These are phyloP conservation scores for Fonsecaea nubica DNA, from an alignment of 2,329 filamentous ascomycete genomes.

Conservation along the genomic window DNA sequence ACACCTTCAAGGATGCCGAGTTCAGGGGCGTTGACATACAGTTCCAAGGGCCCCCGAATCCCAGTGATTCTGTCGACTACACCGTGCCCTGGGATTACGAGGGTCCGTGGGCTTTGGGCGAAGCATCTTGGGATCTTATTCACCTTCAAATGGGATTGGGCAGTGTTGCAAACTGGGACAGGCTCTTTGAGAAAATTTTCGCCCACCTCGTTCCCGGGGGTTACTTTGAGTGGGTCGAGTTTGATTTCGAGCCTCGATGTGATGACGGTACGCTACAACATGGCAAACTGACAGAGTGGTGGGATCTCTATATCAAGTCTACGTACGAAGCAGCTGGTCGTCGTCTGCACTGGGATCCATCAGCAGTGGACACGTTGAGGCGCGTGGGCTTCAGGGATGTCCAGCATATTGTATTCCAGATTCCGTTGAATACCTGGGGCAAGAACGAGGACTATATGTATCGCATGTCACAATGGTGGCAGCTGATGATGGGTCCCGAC, in stretches of 20 bases:
- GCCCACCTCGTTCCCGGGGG: constrained; percentile 80
- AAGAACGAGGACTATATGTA: constrained; percentile 65
- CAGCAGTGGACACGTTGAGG: constrained; percentile 66
- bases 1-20: constrained; percentile 66
- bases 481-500: constrained; percentile 75
- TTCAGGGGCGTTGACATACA: constrained; percentile 68
- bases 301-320: constrained; percentile 65
- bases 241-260: constrained; percentile 78
- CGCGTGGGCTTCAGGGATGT: constrained; percentile 81
- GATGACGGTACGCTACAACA: constrained; percentile 68
- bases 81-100: constrained; percentile 77
- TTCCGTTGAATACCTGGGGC: constrained; percentile 79
- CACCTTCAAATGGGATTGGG: constrained; percentile 81
- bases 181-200: constrained; percentile 73
- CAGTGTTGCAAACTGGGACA: constrained; percentile 76
- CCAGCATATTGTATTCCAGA: constrained; percentile 69
- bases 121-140: constrained; percentile 79
- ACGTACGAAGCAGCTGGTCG: constrained; percentile 71
- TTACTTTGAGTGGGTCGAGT: constrained; percentile 84
- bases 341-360: constrained; percentile 68
- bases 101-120: constrained; percentile 71
- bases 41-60: constrained; percentile 67
- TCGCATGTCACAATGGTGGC: constrained; percentile 81
- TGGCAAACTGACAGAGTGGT: constrained; percentile 63
- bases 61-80: constrained; percentile 73